These are phyloP conservation scores for Pseudophaeomoniella oleicola DNA, from an alignment of 2,329 filamentous ascomycete species.

Conservation along the genomic window DNA sequence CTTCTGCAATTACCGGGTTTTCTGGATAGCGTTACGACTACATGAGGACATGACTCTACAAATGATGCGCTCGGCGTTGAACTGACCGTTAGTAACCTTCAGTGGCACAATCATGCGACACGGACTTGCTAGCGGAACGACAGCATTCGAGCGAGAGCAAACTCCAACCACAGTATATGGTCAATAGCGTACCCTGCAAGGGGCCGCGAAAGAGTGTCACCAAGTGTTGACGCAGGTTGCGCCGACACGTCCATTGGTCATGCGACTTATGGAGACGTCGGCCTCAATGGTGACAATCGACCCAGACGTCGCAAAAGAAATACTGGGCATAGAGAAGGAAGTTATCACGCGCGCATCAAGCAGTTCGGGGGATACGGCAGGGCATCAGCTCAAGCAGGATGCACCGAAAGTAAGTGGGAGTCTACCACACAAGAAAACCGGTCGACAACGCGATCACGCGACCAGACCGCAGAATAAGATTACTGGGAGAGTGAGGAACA, in stretches of 20 bases:
- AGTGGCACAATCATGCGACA: no score
- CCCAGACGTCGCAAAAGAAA: neutral
- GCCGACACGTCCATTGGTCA: neutral
- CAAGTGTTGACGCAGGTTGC: neutral
- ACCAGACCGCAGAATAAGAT: constrained; percentile 11
- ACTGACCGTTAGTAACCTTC: no score
- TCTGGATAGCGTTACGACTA: no score
- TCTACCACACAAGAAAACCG: neutral
- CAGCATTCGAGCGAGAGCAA: no score
- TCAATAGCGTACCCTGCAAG: no score
- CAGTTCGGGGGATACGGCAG: neutral
- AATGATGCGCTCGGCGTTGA: no score
- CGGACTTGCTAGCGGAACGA: no score
- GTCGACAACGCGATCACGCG: neutral
- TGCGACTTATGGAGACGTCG: neutral
- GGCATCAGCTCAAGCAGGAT: no score
- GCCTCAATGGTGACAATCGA: neutral
- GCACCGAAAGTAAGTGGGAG: neutral
- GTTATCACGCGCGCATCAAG: neutral
- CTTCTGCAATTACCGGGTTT: no score
- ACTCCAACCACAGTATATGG: no score
- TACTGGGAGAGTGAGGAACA: constrained; percentile 18
- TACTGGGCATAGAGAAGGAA: neutral
- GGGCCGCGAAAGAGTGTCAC: neutral
- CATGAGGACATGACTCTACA: no score